These are phyloP conservation scores for Hemileccinum impolitum DNA, from an alignment of 768 basidiomycete genomes.

Conservation along the genomic window DNA sequence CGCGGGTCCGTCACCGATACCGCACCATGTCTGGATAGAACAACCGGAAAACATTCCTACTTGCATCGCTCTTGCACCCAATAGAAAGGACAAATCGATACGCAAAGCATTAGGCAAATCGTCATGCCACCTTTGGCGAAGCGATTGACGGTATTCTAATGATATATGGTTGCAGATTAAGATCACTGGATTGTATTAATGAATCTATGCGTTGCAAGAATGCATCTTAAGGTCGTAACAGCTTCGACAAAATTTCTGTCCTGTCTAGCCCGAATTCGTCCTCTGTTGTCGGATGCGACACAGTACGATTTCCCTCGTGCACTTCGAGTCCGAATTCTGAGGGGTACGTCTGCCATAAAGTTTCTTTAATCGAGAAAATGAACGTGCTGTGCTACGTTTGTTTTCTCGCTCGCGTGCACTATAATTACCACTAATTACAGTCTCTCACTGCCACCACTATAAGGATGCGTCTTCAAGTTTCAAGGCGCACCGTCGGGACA, in stretches of 20 bases:
- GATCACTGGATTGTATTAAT: neutral
- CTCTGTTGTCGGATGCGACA: too few relatives aligned
- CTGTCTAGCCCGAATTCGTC: slow-evolving; percentile 48
- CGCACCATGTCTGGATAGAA: slow-evolving; percentile 42
- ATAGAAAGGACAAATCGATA: slow-evolving; percentile 34
- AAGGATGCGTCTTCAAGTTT: too few relatives aligned
- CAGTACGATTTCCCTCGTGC: too few relatives aligned
- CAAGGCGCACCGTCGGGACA: too few relatives aligned
- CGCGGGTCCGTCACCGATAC: slow-evolving; percentile 25
- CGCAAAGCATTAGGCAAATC: slow-evolving; percentile 42
- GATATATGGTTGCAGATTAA: neutral
- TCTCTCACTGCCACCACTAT: too few relatives aligned
- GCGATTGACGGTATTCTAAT: slow-evolving; percentile 5
- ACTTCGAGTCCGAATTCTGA: too few relatives aligned
- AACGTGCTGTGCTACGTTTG: too few relatives aligned
- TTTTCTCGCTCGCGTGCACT: too few relatives aligned
- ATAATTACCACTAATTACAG: too few relatives aligned
- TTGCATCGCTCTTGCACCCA: slow-evolving; percentile 43
- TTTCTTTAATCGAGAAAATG: too few relatives aligned
- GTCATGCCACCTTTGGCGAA: slow-evolving; percentile 37
- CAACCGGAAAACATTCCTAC: slow-evolving; percentile 42
- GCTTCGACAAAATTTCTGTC: slow-evolving; percentile 40
- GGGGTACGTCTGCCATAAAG: too few relatives aligned
- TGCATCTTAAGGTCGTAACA: slow-evolving; percentile 24
- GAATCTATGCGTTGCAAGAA: neutral